phyloP scores from a whole-genome alignment of 768 basidiomycete genomes.

The Termitomyces titanicus region DNA sequence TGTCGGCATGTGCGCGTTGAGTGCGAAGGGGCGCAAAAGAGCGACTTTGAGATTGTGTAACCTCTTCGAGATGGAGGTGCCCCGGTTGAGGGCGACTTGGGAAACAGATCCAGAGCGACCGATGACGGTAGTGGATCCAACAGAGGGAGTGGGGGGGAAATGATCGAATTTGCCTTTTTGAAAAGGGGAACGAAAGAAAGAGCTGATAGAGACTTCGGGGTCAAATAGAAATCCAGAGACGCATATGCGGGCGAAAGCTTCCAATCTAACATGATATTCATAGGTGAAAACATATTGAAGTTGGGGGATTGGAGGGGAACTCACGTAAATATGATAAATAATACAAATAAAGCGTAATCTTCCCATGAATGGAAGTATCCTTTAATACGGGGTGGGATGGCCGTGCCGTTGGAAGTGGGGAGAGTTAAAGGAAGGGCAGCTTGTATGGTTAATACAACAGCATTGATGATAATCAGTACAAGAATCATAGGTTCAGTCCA shows the following conservation, averaged over 20 bases:
- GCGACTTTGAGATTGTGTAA: conserved; percentile 42
- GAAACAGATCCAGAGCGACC: conserved; percentile 20
- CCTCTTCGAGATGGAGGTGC: conserved; percentile 42
- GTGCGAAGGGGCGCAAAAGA: conserved; percentile 52
- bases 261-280: conserved; percentile 49
- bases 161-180: conserved; percentile 26
- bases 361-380: conserved; percentile 92
- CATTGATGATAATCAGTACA: conserved; percentile 78
- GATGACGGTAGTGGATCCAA: conserved; percentile 23
- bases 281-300: not conserved
- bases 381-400: conserved; percentile 36
- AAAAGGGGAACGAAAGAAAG: conserved; percentile 41
- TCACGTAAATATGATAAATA: conserved; percentile 87
- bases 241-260: conserved; percentile 84
- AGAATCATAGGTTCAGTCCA: conserved; percentile 88
- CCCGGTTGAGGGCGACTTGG: conserved; percentile 38
- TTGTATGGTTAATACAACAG: conserved; percentile 79
- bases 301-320: conserved; percentile 22
- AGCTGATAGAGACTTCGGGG: conserved; percentile 60
- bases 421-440: conserved; percentile 60
- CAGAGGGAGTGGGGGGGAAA: conserved; percentile 24
- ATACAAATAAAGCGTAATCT: conserved; percentile 76
- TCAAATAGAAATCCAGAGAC: conserved; percentile 88
- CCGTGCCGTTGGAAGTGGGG: conserved; percentile 35
- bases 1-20: conserved; percentile 28